Conservation (phyloP, 345 rosid genomes). For the Dipteronia dyeriana region DNA sequence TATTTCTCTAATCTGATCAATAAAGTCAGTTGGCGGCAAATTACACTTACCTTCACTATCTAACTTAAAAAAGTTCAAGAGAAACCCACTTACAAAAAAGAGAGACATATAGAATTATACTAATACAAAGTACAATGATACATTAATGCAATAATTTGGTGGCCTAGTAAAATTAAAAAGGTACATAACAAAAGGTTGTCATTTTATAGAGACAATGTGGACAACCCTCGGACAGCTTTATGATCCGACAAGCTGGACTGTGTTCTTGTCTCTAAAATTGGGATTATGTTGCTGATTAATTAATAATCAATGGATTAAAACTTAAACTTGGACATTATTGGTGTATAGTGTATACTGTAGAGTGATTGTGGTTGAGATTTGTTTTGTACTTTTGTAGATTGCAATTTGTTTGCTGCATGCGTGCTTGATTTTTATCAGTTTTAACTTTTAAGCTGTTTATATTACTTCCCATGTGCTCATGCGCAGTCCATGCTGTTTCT, state of each 20-base stretch:
- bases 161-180: not conserved
- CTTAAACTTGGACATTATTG: not conserved
- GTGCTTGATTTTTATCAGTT: too few relatives aligned
- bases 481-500: too few relatives aligned
- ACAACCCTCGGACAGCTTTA: slow-evolving; percentile 27
- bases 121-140: not conserved
- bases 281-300: not conserved
- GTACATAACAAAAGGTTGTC: slow-evolving; percentile 21
- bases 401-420: too few relatives aligned
- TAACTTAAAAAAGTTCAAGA: not conserved
- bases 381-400: too few relatives aligned
- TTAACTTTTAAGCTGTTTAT: too few relatives aligned
- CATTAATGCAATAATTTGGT: slow-evolving; percentile 18
- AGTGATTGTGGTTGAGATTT: too few relatives aligned
- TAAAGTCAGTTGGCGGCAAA: too few relatives aligned
- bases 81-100: not conserved
- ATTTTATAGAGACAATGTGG: slow-evolving; percentile 22
- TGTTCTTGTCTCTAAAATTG: slow-evolving; percentile 3
- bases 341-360: not conserved
- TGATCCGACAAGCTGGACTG: slow-evolving; percentile 21
- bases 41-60: too few relatives aligned
- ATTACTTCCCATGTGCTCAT: too few relatives aligned
- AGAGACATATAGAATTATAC: not conserved
- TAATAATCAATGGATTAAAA: not conserved
- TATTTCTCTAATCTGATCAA: too few relatives aligned